phyloP scores from a whole-genome alignment of 2,329 filamentous ascomycete genomes.

The Cladosporium oxysporum region DNA sequence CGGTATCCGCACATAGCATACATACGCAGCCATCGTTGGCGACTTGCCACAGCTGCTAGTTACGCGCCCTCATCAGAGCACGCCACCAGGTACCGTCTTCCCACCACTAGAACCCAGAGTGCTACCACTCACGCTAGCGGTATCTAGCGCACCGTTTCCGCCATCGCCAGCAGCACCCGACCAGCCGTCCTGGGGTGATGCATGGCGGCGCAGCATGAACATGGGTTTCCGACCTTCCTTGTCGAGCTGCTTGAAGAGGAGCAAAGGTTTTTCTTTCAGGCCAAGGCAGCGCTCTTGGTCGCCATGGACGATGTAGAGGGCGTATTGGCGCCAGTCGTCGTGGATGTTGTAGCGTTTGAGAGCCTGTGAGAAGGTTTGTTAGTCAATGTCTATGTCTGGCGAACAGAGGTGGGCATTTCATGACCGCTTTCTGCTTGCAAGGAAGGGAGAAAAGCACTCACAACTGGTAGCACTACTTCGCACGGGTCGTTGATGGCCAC shows the following conservation, averaged over 20 bases:
- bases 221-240: slow-evolving; percentile 97
- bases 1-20: background rate
- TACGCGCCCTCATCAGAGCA: slow-evolving; percentile 7
- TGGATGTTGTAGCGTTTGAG: slow-evolving; percentile 99
- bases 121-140: slow-evolving; percentile 13
- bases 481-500: slow-evolving; percentile 98
- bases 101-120: slow-evolving; percentile 9
- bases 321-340: slow-evolving; percentile 95
- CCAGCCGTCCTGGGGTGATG: slow-evolving; percentile 47
- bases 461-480: slow-evolving; percentile 89
- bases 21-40: background rate
- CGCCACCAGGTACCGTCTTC: slow-evolving; percentile 18
- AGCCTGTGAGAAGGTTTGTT: slow-evolving; percentile 48
- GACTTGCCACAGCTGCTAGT: background rate
- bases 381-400: background rate
- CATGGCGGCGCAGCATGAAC: slow-evolving; percentile 87
- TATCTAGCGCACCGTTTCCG: slow-evolving; percentile 6
- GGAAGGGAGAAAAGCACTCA: slow-evolving; percentile 24
- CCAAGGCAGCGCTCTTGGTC: slow-evolving; percentile 93
- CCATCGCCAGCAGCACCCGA: slow-evolving; percentile 25
- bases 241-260: slow-evolving; percentile 95
- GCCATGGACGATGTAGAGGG: slow-evolving; percentile 97
- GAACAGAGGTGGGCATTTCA: background rate
- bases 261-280: slow-evolving; percentile 88
- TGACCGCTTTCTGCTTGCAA: background rate